A percentile compares a stretch with the other conserved stretches of the same genome.
These are phyloP conservation scores for Penstemon newberryi DNA, from an alignment of 257 asterid species.

Conservation along the genomic window DNA sequence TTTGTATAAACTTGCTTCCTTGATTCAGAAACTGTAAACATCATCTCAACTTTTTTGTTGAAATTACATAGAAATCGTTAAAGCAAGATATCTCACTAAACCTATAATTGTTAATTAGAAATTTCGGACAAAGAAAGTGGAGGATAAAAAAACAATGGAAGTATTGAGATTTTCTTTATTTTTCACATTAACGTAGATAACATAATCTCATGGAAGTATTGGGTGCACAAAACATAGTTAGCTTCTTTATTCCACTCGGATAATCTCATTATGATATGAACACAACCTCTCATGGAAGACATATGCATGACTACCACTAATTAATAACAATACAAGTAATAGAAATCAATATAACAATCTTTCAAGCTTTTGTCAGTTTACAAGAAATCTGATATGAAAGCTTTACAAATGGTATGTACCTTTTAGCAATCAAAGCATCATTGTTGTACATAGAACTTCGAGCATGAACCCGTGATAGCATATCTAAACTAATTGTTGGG, in stretches of 20 bases:
- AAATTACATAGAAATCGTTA: slow-evolving; percentile 5
- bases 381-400: background rate
- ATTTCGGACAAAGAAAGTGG: background rate
- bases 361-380: background rate
- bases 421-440: slow-evolving; percentile 69
- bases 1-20: slow-evolving; percentile 11
- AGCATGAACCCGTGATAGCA: slow-evolving; percentile 81
- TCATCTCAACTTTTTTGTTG: slow-evolving; percentile 3
- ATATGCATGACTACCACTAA: too few species aligned
- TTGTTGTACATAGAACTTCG: slow-evolving; percentile 87
- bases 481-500: slow-evolving; percentile 94
- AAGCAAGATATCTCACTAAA: slow-evolving; percentile 15
- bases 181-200: slow-evolving; percentile 12
- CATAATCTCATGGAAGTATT: background rate
- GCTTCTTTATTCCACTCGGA: too few species aligned
- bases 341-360: slow-evolving; percentile 8
- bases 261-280: too few species aligned
- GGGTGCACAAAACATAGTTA: too few species aligned
- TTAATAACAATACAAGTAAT: too few species aligned
- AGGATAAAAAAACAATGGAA: background rate
- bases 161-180: background rate
- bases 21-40: background rate
- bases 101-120: slow-evolving; percentile 7
- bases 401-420: slow-evolving; percentile 37
- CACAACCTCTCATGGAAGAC: too few species aligned